Percentiles rank a stretch among this genome's conserved stretches.
These are phyloP conservation scores for Teunomyces pallodes DNA, from an alignment of 805 yeast genomes.

Conservation along the genomic window DNA sequence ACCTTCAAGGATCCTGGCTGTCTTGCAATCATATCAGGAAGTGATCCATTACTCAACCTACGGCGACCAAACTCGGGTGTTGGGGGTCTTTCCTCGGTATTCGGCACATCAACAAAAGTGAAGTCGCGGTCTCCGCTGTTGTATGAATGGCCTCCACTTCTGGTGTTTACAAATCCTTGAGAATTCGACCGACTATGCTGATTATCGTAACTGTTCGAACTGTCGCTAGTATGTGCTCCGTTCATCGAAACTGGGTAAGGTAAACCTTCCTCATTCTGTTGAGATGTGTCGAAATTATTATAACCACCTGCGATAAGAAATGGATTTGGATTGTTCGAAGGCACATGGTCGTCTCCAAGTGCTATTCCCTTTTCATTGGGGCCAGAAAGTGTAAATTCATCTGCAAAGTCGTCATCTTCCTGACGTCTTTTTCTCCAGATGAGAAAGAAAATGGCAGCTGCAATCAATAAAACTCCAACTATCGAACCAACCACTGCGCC, in stretches of 20 bases:
- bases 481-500: slow-evolving; percentile 43
- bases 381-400: slow-evolving; percentile 31
- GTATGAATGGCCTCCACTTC: slow-evolving; percentile 5
- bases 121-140: slow-evolving; percentile 10
- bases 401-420: slow-evolving; percentile 25
- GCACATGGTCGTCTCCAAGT: slow-evolving; percentile 4
- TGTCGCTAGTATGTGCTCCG: slow-evolving; percentile 1
- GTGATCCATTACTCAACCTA: slow-evolving; percentile 52
- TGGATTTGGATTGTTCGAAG: slow-evolving; percentile 19
- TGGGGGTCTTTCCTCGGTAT: slow-evolving; percentile 5
- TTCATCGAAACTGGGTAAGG: slow-evolving; percentile 1
- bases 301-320: slow-evolving; percentile 20
- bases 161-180: slow-evolving; percentile 3
- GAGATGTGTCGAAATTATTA: slow-evolving; percentile 13
- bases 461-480: slow-evolving; percentile 35
- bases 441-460: slow-evolving; percentile 15
- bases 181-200: slow-evolving; percentile 13
- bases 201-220: slow-evolving; percentile 2
- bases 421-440: slow-evolving; percentile 12
- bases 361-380: slow-evolving; percentile 19
- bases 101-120: slow-evolving; percentile 2
- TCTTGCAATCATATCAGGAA: slow-evolving; percentile 49
- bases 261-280: slow-evolving; percentile 1
- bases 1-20: slow-evolving; percentile 50
- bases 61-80: slow-evolving; percentile 42